Evolutionary conservation across 164 flowering plant genomes (phyloP), one percentile per base, ranked within the genome.

Genomic region (Nelumbo lutea): DNA sequence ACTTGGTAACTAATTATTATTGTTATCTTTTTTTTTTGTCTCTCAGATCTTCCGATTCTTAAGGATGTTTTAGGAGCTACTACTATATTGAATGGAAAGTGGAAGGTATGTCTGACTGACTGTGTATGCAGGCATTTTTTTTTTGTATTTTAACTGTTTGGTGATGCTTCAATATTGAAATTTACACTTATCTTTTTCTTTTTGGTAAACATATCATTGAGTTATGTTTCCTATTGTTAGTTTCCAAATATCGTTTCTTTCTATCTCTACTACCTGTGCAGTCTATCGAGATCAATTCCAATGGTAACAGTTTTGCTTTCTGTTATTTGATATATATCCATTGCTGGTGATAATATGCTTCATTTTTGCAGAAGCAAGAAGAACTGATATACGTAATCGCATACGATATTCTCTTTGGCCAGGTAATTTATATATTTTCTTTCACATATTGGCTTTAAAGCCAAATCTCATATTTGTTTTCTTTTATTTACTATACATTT

Each of bases 371-470:
- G 98, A 87, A 82, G 77, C 94, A 89, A 72, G 80, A 73, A 79
- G 97, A 88, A 66, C 75, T 95, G 79, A 69, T 89, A 44, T 92
- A 85, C 74, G 67, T 92, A 48, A 74, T 88, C 62, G 70, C 83
- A 0, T 89, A 92, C 52, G 99, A 92, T 68, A 72, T 92, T 66
- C 96, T 95, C 46, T 89, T 91, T 75, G 96, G 98, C 14, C 76
- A 86, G 92, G 97, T 94, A 66, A 46, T 41, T 72, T 65, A 46
- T 51, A 61, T 65, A 27, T 27, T 27, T 27, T 27, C 27, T 27
- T 27, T 27, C 27, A 42, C 48, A 5, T 57, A 42, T 44, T 14
- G 38, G 13, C 15, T 3, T 56, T 56, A 11, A 6, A 3, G 13
- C 13, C 27, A 27, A 27, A 27, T 27, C 27, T 27, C 27, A 27